These are phyloP conservation scores for Penicillium paxilli DNA, from an alignment of 495 filamentous ascomycete species.

Conservation along the genomic window DNA sequence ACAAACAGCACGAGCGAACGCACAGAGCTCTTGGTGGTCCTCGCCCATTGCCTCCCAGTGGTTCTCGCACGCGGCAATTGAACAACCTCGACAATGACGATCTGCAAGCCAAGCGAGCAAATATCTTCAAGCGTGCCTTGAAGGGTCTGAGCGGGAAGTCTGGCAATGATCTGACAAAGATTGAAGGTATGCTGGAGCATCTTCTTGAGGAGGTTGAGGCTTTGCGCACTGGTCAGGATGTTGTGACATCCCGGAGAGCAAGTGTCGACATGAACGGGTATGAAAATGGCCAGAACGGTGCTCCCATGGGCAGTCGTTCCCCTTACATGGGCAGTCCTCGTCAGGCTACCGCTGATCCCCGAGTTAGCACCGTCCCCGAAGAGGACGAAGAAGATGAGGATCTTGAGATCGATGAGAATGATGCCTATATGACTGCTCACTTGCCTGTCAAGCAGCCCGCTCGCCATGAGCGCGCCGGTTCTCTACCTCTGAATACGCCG, in stretches of 20 bases:
- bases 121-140: conserved; percentile 86
- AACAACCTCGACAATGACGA: conserved; percentile 72
- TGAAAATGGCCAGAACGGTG: conserved; percentile 78
- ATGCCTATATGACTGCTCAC: conserved; percentile 50
- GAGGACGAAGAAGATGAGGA: conserved; percentile 71
- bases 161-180: conserved; percentile 81
- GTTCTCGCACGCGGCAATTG: conserved; percentile 44
- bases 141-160: conserved; percentile 86
- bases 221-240: conserved; percentile 64
- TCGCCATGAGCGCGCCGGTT: conserved; percentile 55
- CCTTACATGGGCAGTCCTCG: conserved; percentile 72
- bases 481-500: conserved; percentile 70
- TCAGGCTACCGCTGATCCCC: conserved; percentile 59
- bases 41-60: conserved; percentile 70
- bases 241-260: conserved; percentile 24
- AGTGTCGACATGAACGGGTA: conserved; percentile 61
- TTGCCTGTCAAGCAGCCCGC: conserved; percentile 33
- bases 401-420: conserved; percentile 53
- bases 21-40: conserved; percentile 84
- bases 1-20: conserved; percentile 81
- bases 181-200: conserved; percentile 94
- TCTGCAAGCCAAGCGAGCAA: conserved; percentile 74
- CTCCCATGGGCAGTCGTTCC: conserved; percentile 71
- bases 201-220: conserved; percentile 88
- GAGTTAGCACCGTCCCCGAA: conserved; percentile 87